Percentiles rank a stretch among this genome's conserved stretches.
phyloP scores from a whole-genome alignment of 2,329 filamentous ascomycete species.

The Helotiales sp. region DNA sequence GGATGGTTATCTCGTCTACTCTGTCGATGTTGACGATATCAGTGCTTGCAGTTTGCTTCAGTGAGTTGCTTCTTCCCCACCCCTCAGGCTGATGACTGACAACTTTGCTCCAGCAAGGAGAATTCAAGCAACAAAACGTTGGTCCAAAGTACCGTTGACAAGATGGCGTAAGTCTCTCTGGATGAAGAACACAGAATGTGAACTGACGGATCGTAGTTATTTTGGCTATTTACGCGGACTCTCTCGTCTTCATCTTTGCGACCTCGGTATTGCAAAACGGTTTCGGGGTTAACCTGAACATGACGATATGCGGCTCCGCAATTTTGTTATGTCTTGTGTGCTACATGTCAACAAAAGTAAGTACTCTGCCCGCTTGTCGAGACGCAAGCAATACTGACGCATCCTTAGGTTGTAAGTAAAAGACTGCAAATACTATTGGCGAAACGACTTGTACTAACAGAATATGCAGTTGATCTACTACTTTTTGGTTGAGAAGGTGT shows the following conservation, averaged over 20 bases:
- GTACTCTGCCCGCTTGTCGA: not conserved
- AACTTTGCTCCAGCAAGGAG: conserved; percentile 16
- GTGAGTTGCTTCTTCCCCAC: conserved; percentile 13
- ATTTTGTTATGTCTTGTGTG: conserved; percentile 64
- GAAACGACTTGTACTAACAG: not conserved
- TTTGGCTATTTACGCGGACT: conserved; percentile 62
- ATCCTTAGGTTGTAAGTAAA: not conserved
- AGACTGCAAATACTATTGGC: not conserved
- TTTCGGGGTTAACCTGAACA: conserved; percentile 58
- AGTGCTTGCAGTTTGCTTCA: conserved; percentile 29
- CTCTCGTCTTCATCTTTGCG: conserved; percentile 62
- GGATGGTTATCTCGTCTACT: conserved; percentile 22
- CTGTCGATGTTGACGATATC: conserved; percentile 25
- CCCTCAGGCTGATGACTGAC: not conserved
- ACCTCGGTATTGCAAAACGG: conserved; percentile 61
- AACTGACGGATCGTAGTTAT: conserved; percentile 25
- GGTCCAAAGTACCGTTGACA: conserved; percentile 27
- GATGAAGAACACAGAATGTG: not conserved
- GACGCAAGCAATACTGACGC: not conserved
- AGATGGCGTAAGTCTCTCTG: conserved; percentile 28
- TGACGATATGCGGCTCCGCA: conserved; percentile 58
- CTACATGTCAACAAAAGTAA: conserved; percentile 66
- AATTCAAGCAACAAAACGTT: conserved; percentile 20
- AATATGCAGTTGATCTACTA: conserved; percentile 56
- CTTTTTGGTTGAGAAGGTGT: conserved; percentile 66